Evolutionary conservation across 371 early-diverging fungal genomes (phyloP), one percentile per base, ranked within the genome.

Genomic region (Mortierella sp.): DNA sequence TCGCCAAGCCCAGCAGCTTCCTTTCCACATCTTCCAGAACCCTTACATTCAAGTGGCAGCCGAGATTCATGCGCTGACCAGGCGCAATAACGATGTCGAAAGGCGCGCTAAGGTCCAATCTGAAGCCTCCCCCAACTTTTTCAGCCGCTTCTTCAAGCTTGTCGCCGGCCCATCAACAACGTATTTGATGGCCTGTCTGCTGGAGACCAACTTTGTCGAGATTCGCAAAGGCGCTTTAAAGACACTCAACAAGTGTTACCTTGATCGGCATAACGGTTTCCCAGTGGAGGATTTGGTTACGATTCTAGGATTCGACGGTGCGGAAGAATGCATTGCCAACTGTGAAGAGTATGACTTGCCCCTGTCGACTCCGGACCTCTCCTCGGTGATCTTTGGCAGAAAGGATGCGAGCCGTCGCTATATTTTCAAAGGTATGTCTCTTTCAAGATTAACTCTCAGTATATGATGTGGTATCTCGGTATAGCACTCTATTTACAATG

Each of bases 161-260:
- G 81, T 97, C 6, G 91, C 89, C 10, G 89, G 92, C 45, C 82
- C 84, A 0, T 71, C 78, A 0, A 94, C 95, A 3, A 91, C 97
- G 0, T 95, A 94, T 58, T 85, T 97, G 47, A 88, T 96, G 87
- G 96, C 96, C 0, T 96, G 97, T 78, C 80, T 97, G 65, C 80
- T 95, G 50, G 95, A 97, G 80, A 86, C 90, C 68, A 92, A 93
- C 72, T 96, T 98, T 87, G 87, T 90, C 0, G 91, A 91, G 45
- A 90, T 98, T 38, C 93, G 98, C 13, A 91, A 94, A 65, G 93
- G 92, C 8, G 97, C 95, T 1, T 80, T 96, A 38, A 92, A 93
- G 82, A 94, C 95, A 0, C 94, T 97, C 94, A 93, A 95, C 83
- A 82, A 89, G 52, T 81, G 92, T 21, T 92, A 93, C 74, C 87